A percentile compares a stretch with the other conserved stretches of the same genome.
Evolutionary conservation across 306 rosid genomes (phyloP).

Genomic region (Vigna angularis): DNA sequence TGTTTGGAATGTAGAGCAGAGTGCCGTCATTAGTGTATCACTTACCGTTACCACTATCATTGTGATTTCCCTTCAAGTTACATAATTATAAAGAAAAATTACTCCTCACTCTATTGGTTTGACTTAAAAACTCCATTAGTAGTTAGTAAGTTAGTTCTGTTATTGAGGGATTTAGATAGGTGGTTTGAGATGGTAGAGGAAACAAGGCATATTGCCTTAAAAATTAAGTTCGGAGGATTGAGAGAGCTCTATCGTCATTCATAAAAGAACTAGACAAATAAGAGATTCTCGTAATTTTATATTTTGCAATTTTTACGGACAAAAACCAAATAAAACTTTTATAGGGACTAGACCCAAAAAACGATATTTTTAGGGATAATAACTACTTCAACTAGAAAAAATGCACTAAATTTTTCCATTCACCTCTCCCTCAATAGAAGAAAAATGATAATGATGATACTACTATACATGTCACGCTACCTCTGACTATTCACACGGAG

Average conservation of each 20-base stretch:
- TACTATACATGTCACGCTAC: background rate
- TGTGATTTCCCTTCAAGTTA: background rate
- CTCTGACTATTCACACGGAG: background rate
- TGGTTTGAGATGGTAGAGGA: background rate
- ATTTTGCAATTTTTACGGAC: background rate
- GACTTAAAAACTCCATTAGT: background rate
- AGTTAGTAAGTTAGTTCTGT: background rate
- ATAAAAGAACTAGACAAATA: too few relatives aligned
- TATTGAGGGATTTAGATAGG: background rate
- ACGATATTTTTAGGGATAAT: background rate
- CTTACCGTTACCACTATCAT: background rate
- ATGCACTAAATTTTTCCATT: background rate
- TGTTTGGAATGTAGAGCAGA: conserved; percentile 29
- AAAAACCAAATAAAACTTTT: too few relatives aligned
- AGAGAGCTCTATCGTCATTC: too few relatives aligned
- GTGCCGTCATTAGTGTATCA: background rate
- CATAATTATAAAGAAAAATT: background rate
- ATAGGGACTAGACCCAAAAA: background rate
- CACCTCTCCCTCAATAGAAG: background rate
- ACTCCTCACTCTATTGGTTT: background rate
- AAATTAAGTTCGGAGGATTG: too few relatives aligned
- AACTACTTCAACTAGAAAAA: background rate
- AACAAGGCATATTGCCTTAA: too few relatives aligned
- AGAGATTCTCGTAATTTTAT: too few relatives aligned
- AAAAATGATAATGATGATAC: background rate